Evolutionary conservation across 805 yeast genomes (phyloP).

Genomic region (Blastobotrys americana): DNA sequence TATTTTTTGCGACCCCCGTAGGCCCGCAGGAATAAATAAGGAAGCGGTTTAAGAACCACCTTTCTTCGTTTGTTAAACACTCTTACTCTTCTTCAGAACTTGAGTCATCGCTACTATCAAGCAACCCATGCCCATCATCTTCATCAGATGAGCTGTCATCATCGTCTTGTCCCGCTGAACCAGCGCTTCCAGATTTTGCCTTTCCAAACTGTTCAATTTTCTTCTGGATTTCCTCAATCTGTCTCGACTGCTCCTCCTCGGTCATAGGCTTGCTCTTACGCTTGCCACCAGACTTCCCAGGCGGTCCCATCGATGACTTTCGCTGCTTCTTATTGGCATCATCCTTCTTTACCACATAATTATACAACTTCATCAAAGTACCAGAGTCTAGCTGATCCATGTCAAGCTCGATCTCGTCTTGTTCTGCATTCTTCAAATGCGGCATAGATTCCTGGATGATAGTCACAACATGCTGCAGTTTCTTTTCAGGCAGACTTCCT

Average conservation of each 20-base stretch:
- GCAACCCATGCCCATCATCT: slow-evolving; percentile 28
- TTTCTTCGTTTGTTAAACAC: not conserved
- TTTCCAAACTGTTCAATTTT: slow-evolving; percentile 65
- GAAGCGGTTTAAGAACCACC: not conserved
- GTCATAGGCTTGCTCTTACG: slow-evolving; percentile 51
- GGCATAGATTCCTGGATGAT: slow-evolving; percentile 76
- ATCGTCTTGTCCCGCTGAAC: slow-evolving; percentile 14
- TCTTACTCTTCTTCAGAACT: slow-evolving; percentile 28
- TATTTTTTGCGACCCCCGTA: not conserved
- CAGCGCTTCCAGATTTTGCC: slow-evolving; percentile 20
- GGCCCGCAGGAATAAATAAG: not conserved
- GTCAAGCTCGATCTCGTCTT: slow-evolving; percentile 94
- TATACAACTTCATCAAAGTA: slow-evolving; percentile 76
- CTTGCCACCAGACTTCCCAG: slow-evolving; percentile 21
- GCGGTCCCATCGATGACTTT: slow-evolving; percentile 4
- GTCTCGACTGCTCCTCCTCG: slow-evolving; percentile 59
- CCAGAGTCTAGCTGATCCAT: slow-evolving; percentile 85
- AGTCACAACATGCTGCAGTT: slow-evolving; percentile 72
- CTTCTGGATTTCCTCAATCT: slow-evolving; percentile 64
- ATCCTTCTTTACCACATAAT: slow-evolving; percentile 59
- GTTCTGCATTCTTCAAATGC: slow-evolving; percentile 47
- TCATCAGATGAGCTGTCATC: slow-evolving; percentile 23
- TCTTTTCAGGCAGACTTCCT: slow-evolving; percentile 63
- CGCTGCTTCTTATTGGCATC: slow-evolving; percentile 8
- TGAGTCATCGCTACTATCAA: slow-evolving; percentile 24